Evolutionary conservation across 2,329 filamentous ascomycete genomes (phyloP).

Genomic region (Ophiostoma ulmi): DNA sequence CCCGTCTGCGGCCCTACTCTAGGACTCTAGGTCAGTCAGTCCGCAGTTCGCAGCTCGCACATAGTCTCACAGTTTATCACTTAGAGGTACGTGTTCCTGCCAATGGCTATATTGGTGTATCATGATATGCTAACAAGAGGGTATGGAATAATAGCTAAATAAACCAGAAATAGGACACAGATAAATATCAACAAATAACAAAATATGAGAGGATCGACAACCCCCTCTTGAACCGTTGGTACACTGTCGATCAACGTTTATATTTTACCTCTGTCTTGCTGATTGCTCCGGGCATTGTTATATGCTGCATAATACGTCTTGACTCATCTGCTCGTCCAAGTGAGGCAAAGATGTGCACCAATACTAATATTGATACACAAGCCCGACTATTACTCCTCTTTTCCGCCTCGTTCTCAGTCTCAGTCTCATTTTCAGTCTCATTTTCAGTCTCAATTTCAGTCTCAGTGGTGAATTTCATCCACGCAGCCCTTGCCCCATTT

Average conservation of each 20-base stretch:
- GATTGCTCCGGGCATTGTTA: not conserved
- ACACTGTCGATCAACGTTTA: not conserved
- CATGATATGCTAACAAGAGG: not conserved
- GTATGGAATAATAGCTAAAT: not conserved
- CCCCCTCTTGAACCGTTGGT: not conserved
- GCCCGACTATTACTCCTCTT: too few species aligned
- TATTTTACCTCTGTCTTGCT: not conserved
- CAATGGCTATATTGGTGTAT: not conserved
- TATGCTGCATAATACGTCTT: not conserved
- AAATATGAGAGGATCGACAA: not conserved
- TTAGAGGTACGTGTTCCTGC: not conserved
- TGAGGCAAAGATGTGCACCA: not conserved
- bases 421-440: not conserved
- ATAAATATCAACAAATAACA: not conserved
- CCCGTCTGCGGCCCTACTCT: not conserved
- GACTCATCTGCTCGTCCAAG: not conserved
- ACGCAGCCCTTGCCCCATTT: not conserved
- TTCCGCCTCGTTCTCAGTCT: not conserved
- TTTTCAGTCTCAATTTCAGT: not conserved
- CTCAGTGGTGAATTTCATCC: not conserved
- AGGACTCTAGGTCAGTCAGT: not conserved
- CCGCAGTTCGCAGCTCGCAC: not conserved
- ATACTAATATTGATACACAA: not conserved
- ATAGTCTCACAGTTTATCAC: not conserved
- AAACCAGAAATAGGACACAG: not conserved